phyloP scores from a whole-genome alignment of 371 early-diverging fungal species.

The Nematocida ausubeli region DNA sequence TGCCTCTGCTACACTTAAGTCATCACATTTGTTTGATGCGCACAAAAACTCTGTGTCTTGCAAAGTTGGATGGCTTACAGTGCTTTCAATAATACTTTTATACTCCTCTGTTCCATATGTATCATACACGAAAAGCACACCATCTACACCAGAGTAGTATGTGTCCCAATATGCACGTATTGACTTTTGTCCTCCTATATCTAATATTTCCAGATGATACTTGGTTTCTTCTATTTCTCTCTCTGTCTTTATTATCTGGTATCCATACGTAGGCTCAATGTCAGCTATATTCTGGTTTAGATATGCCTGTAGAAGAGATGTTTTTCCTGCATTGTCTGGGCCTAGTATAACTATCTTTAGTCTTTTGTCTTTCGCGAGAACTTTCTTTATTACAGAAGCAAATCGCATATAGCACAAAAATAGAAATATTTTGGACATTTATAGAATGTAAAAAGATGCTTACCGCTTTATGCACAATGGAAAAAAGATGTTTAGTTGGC shows the following conservation, averaged over 20 bases:
- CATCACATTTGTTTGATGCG: constrained; percentile 81
- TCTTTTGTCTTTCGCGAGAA: constrained; percentile 72
- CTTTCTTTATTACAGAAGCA: constrained; percentile 65
- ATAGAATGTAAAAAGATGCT: too few relatives aligned
- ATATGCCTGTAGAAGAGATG: constrained; percentile 86
- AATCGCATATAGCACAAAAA: constrained; percentile 56
- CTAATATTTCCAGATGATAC: constrained; percentile 80
- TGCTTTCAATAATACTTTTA: constrained; percentile 31
- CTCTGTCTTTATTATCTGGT: constrained; percentile 77
- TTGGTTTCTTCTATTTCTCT: constrained; percentile 74
- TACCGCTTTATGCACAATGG: too few relatives aligned
- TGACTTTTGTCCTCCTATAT: constrained; percentile 93
- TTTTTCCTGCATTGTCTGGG: constrained; percentile 97
- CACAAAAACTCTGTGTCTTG: constrained; percentile 74
- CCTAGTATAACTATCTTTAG: constrained; percentile 92
- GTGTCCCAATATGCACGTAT: constrained; percentile 96
- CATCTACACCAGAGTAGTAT: constrained; percentile 96
- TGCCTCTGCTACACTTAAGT: constrained; percentile 32
- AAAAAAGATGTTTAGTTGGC: too few relatives aligned
- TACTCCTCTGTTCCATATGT: constrained; percentile 77
- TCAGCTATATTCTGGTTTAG: constrained; percentile 80
- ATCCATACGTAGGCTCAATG: constrained; percentile 73
- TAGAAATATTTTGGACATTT: neutral
- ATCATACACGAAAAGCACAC: constrained; percentile 94
- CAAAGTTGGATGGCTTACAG: constrained; percentile 69